These are phyloP conservation scores for Pythium guiyangense DNA, from an alignment of 352 stramenopile genomes.

Conservation along the genomic window DNA sequence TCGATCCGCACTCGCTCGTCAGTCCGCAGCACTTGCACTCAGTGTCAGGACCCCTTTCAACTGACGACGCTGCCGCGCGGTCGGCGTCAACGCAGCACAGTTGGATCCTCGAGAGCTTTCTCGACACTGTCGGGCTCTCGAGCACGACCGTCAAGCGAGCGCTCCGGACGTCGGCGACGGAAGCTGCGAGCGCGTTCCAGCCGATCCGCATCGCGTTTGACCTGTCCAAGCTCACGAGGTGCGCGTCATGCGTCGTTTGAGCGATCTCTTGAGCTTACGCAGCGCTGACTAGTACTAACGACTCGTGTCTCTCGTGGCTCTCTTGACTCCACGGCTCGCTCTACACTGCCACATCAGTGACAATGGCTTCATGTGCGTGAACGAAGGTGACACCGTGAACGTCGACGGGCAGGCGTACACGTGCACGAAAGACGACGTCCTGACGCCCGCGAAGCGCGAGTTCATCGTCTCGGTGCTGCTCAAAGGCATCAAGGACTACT, in stretches of 20 bases:
- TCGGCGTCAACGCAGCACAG: slow-evolving; percentile 5
- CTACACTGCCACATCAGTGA: slow-evolving; percentile 4
- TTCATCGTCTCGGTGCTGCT: slow-evolving; percentile 67
- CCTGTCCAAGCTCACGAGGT: slow-evolving; percentile 64
- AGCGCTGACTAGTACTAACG: too few species aligned
- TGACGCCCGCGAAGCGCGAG: slow-evolving; percentile 61
- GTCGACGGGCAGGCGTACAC: slow-evolving; percentile 47
- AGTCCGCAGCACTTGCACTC: slow-evolving; percentile 23
- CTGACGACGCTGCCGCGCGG: too few species aligned
- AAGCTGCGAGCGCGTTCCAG: slow-evolving; percentile 34
- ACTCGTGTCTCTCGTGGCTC: too few species aligned
- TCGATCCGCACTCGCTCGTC: slow-evolving; percentile 33
- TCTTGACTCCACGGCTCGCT: background rate
- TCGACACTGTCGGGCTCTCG: slow-evolving; percentile 34
- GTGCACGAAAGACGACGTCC: slow-evolving; percentile 46
- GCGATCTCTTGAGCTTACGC: background rate
- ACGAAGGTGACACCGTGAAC: slow-evolving; percentile 40
- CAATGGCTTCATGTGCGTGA: slow-evolving; percentile 51
- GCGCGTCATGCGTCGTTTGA: background rate
- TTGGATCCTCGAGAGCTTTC: slow-evolving; percentile 32
- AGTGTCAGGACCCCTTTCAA: background rate
- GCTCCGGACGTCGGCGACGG: slow-evolving; percentile 3
- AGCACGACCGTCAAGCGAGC: slow-evolving; percentile 5
- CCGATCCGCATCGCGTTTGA: slow-evolving; percentile 79
- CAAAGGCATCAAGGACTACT: slow-evolving; percentile 58